phyloP scores from a whole-genome alignment of 164 flowering plant species.

The Magnolia changhungtana region DNA sequence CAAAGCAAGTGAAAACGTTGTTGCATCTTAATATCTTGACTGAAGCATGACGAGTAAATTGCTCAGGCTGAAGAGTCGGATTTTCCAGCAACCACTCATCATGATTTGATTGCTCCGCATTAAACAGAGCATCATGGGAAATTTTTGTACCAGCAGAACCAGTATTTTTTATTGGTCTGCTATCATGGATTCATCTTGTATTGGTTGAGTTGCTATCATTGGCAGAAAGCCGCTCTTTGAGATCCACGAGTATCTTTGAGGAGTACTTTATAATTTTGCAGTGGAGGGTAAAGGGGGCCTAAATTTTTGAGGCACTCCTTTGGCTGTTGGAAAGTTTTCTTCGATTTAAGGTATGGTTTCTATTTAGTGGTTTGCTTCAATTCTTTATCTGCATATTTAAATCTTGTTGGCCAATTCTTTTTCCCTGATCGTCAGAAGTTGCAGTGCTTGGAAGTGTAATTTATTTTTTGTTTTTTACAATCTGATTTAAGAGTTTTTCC shows the following conservation, averaged over 20 bases:
- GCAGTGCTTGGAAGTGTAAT: slow-evolving; percentile 23
- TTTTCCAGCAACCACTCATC: not conserved
- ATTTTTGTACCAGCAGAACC: slow-evolving; percentile 19
- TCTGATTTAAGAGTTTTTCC: slow-evolving; percentile 4
- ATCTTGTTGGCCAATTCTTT: slow-evolving; percentile 24
- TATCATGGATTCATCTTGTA: slow-evolving; percentile 1
- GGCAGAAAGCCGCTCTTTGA: slow-evolving; percentile 10
- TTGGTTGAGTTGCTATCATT: slow-evolving; percentile 12
- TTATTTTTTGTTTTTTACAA: not conserved
- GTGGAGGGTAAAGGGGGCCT: slow-evolving; percentile 28
- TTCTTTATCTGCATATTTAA: slow-evolving; percentile 16
- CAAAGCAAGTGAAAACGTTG: slow-evolving; percentile 57
- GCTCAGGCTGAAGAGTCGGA: not conserved
- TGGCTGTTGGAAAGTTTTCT: slow-evolving; percentile 16
- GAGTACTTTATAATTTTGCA: slow-evolving; percentile 7
- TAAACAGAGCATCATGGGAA: slow-evolving; percentile 7
- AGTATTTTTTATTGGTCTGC: slow-evolving; percentile 9
- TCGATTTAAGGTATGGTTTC: slow-evolving; percentile 27
- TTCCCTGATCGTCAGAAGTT: slow-evolving; percentile 14
- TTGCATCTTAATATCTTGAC: slow-evolving; percentile 17
- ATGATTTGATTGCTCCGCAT: not conserved
- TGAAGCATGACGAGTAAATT: slow-evolving; percentile 4
- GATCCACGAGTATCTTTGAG: slow-evolving; percentile 6
- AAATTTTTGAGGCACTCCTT: slow-evolving; percentile 34
- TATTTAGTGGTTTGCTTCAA: slow-evolving; percentile 10